Percentiles rank a stretch among this genome's conserved stretches.
phyloP scores from a whole-genome alignment of 106 monocot species.

The Posidonia australis region DNA sequence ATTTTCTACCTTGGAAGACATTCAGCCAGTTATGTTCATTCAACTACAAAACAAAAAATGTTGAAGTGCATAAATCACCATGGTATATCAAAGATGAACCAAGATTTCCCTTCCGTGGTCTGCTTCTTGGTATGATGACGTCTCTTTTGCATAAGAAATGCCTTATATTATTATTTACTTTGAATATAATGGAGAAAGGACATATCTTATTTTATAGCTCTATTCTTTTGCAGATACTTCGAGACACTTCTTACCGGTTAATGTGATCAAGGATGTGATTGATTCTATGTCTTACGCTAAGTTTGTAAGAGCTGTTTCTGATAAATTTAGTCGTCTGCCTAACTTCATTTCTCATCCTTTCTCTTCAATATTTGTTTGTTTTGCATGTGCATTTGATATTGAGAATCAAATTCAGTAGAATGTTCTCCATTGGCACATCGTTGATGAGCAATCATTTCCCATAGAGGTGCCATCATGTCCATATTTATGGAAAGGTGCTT shows the following conservation, averaged over 20 bases:
- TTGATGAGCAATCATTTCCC: conserved; percentile 95
- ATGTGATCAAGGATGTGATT: conserved; percentile 85
- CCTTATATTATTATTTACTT: not conserved
- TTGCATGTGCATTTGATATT: conserved; percentile 20
- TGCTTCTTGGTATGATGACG: conserved; percentile 69
- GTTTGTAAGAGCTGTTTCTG: conserved; percentile 48
- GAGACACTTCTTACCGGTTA: conserved; percentile 77
- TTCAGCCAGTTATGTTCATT: conserved; percentile 89
- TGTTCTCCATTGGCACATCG: conserved; percentile 99
- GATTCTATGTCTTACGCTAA: conserved; percentile 98
- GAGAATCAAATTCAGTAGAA: conserved; percentile 71
- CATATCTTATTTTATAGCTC: not conserved
- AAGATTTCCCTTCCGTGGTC: conserved; percentile 85
- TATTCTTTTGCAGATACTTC: conserved; percentile 64
- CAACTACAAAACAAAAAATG: conserved; percentile 69
- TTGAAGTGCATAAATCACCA: conserved; percentile 76
- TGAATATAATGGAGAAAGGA: not conserved
- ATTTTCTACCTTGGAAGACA: conserved; percentile 37
- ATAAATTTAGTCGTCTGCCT: not conserved
- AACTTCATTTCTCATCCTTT: conserved; percentile 5
- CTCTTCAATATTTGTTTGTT: not conserved
- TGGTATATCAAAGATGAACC: conserved; percentile 95
- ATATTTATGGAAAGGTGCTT: conserved; percentile 84
- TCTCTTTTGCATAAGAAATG: not conserved
- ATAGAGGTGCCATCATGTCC: conserved; percentile 93